Percentiles rank a stretch among this genome's conserved stretches.
Evolutionary conservation across 2,329 filamentous ascomycete species (phyloP).

Genomic region (Neonectria sp.): DNA sequence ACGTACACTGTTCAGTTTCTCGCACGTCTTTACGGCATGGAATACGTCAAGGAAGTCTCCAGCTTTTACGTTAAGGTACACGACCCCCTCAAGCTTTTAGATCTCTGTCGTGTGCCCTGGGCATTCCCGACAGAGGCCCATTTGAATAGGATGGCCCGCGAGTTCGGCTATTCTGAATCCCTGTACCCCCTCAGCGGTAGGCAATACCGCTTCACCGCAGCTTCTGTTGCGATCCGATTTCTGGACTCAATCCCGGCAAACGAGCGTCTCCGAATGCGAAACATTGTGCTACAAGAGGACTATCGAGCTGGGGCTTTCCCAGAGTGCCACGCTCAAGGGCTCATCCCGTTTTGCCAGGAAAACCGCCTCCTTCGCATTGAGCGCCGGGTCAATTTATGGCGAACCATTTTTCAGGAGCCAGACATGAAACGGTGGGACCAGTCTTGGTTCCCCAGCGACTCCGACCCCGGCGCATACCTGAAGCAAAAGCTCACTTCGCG

Average conservation of each 20-base stretch:
- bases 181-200: background rate
- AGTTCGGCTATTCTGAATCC: background rate
- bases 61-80: background rate
- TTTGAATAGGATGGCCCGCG: background rate
- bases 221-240: constrained; percentile 26
- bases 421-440: background rate
- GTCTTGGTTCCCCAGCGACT: background rate
- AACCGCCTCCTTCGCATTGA: constrained; percentile 28
- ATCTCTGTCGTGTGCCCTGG: background rate
- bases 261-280: constrained; percentile 4
- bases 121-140: background rate
- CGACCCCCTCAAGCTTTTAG: background rate
- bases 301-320: background rate
- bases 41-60: background rate
- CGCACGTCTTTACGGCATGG: background rate
- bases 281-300: constrained; percentile 18
- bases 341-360: constrained; percentile 19
- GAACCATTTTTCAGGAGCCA: background rate
- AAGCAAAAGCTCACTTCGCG: background rate
- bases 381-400: constrained; percentile 23
- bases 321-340: constrained; percentile 5
- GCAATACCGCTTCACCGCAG: constrained; percentile 30
- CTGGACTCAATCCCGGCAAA: background rate
- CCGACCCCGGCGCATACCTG: background rate
- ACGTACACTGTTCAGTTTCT: no score